Percentiles rank a stretch among this genome's conserved stretches.
These are phyloP conservation scores for Diaporthe ilicicola DNA, from an alignment of 2,329 filamentous ascomycete species.

Conservation along the genomic window DNA sequence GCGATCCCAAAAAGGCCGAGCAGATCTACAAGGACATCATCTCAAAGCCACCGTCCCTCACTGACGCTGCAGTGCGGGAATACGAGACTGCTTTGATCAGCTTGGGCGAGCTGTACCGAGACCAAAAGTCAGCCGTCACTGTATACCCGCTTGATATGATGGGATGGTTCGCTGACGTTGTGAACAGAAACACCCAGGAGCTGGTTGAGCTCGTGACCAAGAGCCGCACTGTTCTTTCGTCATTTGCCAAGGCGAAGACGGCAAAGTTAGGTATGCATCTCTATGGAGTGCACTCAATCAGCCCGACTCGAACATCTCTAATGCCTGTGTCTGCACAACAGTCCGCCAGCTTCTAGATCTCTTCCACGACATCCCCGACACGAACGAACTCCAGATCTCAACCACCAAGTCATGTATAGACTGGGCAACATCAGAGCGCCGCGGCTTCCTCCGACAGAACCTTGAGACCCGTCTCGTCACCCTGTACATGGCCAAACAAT, in stretches of 20 bases:
- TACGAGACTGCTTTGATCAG: slow-evolving; percentile 91
- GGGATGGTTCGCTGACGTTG: slow-evolving; percentile 21
- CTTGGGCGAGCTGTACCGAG: slow-evolving; percentile 90
- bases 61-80: slow-evolving; percentile 86
- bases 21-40: slow-evolving; percentile 89
- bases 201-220: slow-evolving; percentile 90
- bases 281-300: background rate
- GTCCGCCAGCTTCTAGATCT: slow-evolving; percentile 97
- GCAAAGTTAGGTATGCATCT: slow-evolving; percentile 86
- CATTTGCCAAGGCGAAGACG: slow-evolving; percentile 98
- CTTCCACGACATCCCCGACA: slow-evolving; percentile 92
- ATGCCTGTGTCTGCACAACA: slow-evolving; percentile 46
- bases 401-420: slow-evolving; percentile 99
- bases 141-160: slow-evolving; percentile 1
- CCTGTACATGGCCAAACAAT: slow-evolving; percentile 96
- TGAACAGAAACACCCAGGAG: slow-evolving; percentile 76
- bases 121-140: slow-evolving; percentile 75
- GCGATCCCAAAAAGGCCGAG: slow-evolving; percentile 85
- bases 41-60: slow-evolving; percentile 82
- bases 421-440: slow-evolving; percentile 94
- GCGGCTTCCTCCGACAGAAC: slow-evolving; percentile 96
- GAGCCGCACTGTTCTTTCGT: slow-evolving; percentile 89
- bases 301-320: background rate
- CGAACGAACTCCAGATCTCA: slow-evolving; percentile 90
- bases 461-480: slow-evolving; percentile 94